Base-by-base conservation (phyloP, 1,284 basidiomycete species). In the Porodaedalea pini region DNA sequence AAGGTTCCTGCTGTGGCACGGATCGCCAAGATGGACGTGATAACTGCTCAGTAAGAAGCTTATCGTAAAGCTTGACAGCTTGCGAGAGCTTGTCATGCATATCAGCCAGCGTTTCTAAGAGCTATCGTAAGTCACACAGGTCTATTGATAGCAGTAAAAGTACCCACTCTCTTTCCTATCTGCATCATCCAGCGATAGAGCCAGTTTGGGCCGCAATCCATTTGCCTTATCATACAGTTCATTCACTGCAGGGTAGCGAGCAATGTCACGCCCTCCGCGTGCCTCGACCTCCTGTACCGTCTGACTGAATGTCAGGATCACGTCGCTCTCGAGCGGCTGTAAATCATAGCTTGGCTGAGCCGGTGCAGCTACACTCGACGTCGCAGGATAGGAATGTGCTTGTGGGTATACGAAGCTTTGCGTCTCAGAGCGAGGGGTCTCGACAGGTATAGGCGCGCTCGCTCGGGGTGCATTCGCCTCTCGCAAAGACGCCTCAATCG, bases 21-120 rank as follows among this genome's bases (percentile, higher is more conserved):
- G 75, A 64, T 56, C 81, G 75, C 85, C 88, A 88, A 32, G 80
- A 73, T 2, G 86, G 86, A 44, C 82, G 83, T 8, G 82, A 77
- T 2, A 94, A 75, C 65, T 97, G 94, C 55, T 92, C 83, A 34
- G 93, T 93, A 45, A 97, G 75, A 13, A 97, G 76, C 54, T 86
- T 81, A 65, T 97, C 94, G 69, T 97, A 98, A 2, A 96, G 74
- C 63, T 88, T 88, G 44, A 98, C 93, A 0, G 92, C 93, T 70
- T 96, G 85, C 0, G 92, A 90, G 2, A 98, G 77, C 70, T 97
- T 95, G 59, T 90, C 88, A 67, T 98, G 91, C 94, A 98, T 97
- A 51, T 95, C 92, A 6, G 84, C 78, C 17, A 98, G 75, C 67
- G 93, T 78, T 68, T 93, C 93, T 95, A 56, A 39, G 27, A 57